Conservation (phyloP, 2,329 filamentous ascomycete genomes). For the Westerdykella sp. region DNA sequence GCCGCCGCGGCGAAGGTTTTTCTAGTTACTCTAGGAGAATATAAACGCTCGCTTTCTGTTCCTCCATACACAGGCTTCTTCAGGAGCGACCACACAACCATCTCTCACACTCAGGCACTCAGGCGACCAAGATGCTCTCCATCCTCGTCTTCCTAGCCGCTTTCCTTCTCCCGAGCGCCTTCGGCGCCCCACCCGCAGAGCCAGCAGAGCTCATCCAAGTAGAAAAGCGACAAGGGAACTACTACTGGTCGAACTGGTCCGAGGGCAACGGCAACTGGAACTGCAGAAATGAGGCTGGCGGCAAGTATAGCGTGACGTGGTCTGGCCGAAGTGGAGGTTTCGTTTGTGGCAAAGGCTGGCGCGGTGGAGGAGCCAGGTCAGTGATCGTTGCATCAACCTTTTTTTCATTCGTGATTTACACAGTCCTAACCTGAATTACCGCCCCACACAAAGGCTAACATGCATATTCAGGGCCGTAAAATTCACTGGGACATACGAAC, state of each 20-base stretch:
- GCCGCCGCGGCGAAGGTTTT: too few relatives aligned
- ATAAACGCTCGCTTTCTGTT: not conserved
- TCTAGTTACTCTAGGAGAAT: too few relatives aligned
- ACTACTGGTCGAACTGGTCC: slow-evolving; percentile 1
- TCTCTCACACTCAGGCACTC: not conserved
- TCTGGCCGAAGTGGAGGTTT: not conserved
- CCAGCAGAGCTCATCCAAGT: not conserved
- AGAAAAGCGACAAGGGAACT: not conserved
- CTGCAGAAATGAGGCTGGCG: not conserved
- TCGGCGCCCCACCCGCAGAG: not conserved
- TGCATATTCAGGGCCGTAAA: slow-evolving; percentile 20
- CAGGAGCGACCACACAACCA: not conserved
- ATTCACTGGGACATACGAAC: slow-evolving; percentile 32
- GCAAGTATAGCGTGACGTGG: not conserved
- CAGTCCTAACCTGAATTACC: not conserved
- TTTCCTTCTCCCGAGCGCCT: not conserved
- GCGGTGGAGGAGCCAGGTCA: slow-evolving; percentile 1
- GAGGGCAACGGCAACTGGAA: slow-evolving; percentile 1
- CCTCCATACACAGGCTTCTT: not conserved
- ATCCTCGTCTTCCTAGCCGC: not conserved
- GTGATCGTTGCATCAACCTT: not conserved
- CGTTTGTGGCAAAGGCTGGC: slow-evolving; percentile 2
- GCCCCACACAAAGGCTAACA: not conserved
- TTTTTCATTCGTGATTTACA: not conserved
- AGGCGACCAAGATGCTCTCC: not conserved